Conservation (phyloP, 768 basidiomycete genomes). For the Mycena floridula region DNA sequence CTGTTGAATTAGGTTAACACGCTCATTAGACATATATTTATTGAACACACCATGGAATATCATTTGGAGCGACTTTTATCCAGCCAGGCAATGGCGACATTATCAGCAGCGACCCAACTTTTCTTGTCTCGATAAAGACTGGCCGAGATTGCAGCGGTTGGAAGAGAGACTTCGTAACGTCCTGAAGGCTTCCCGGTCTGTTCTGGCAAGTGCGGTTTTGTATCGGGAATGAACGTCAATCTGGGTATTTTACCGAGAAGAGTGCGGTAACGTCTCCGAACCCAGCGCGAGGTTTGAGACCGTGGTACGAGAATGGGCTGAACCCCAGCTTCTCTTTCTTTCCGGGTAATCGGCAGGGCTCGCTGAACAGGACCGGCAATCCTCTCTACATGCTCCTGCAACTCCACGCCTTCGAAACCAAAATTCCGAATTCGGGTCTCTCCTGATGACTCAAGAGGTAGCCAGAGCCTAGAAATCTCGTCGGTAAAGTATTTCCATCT, state of each 20-base stretch:
- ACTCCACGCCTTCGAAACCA: conserved; percentile 35
- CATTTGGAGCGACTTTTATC: too few species aligned
- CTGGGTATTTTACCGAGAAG: conserved; percentile 59
- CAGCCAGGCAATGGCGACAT: too few species aligned
- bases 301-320: conserved; percentile 1
- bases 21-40: too few species aligned
- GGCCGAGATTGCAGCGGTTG: too few species aligned
- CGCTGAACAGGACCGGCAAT: conserved; percentile 31
- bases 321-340: conserved; percentile 18
- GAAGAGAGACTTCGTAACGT: conserved; percentile 19
- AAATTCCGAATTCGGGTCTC: conserved; percentile 16
- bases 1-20: too few species aligned
- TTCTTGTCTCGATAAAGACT: too few species aligned
- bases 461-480: conserved; percentile 52
- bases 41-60: too few species aligned
- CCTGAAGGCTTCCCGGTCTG: conserved; percentile 8
- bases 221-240: conserved; percentile 29
- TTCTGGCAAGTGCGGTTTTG: too few species aligned
- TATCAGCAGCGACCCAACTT: too few species aligned
- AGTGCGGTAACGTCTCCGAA: conserved; percentile 49
- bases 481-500: conserved; percentile 57
- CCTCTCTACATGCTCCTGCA: conserved; percentile 39
- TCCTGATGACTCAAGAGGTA: conserved; percentile 47
- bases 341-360: conserved; percentile 25
- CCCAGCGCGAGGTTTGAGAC: conserved; percentile 36